These are phyloP conservation scores for baker's yeast (Saccharomyces cerevisiae) DNA, from an alignment of 805 yeast species.

Conservation along the genomic window DNA sequence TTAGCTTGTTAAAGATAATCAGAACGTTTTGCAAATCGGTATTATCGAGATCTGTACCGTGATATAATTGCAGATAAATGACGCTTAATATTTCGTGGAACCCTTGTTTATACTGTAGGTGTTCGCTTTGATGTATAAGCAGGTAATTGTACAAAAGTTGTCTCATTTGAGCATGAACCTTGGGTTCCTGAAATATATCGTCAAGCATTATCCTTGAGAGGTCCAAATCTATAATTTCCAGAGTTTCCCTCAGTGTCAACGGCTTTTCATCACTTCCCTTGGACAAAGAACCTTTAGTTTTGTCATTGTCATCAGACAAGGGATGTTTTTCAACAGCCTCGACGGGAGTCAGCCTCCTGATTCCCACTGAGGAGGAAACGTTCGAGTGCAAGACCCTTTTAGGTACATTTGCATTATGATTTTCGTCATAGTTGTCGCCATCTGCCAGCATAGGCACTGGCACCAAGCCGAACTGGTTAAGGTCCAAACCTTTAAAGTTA, in stretches of 20 bases:
- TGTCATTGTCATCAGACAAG: neutral
- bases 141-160: slow-evolving; percentile 22
- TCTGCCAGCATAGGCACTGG: slow-evolving; percentile 12
- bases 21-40: slow-evolving; percentile 11
- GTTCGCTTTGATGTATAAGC: slow-evolving; percentile 3
- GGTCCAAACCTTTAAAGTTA: neutral
- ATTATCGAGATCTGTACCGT: slow-evolving; percentile 1
- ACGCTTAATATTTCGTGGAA: slow-evolving; percentile 27
- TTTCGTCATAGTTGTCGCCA: slow-evolving; percentile 6
- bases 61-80: slow-evolving; percentile 21
- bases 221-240: slow-evolving; percentile 26
- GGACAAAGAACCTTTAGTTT: neutral
- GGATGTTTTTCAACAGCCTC: slow-evolving; percentile 5
- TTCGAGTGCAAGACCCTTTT: neutral
- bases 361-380: slow-evolving; percentile 4
- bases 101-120: slow-evolving; percentile 23
- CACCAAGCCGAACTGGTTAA: slow-evolving; percentile 3
- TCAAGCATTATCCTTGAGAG: slow-evolving; percentile 23
- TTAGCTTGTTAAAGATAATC: slow-evolving; percentile 20
- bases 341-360: slow-evolving; percentile 23
- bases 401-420: neutral
- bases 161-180: slow-evolving; percentile 19
- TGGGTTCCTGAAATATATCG: slow-evolving; percentile 13
- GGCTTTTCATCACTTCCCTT: neutral
- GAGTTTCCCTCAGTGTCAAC: slow-evolving; percentile 2